A percentile compares a stretch with the other conserved stretches of the same genome.
phyloP scores from a whole-genome alignment of 2,329 filamentous ascomycete genomes.

The Fusarium sp. region DNA sequence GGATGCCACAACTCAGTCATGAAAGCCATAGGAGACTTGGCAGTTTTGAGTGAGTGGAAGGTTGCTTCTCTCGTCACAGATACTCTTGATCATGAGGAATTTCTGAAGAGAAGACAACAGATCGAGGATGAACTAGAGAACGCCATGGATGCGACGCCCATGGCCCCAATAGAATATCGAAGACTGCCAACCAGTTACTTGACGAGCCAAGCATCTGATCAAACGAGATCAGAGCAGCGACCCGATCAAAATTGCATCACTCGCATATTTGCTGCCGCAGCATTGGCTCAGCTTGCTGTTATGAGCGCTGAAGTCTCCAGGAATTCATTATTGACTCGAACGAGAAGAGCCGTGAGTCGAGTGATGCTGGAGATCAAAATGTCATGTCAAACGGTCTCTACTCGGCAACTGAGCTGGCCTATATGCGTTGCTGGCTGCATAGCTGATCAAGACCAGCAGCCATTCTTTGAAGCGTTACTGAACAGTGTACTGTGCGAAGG shows the following conservation, averaged over 20 bases:
- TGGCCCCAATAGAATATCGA: not conserved
- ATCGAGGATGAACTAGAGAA: not conserved
- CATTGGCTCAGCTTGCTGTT: not conserved
- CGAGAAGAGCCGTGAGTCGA: not conserved
- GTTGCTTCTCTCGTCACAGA: accelerated
- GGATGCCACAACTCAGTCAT: not conserved
- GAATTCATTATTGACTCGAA: accelerated
- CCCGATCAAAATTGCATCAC: not conserved
- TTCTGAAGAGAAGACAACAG: accelerated
- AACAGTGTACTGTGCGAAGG: accelerated
- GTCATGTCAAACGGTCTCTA: not conserved
- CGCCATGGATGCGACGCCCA: not conserved
- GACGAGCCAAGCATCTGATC: not conserved
- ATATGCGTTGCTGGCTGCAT: slow-evolving; percentile 1
- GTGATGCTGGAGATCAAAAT: slow-evolving; percentile 4
- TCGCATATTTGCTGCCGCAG: slow-evolving; percentile 1
- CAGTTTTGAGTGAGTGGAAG: not conserved
- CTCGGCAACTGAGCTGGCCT: slow-evolving; percentile 5
- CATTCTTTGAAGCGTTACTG: not conserved
- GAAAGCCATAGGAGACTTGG: not conserved
- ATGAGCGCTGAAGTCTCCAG: accelerated
- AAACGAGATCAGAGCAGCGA: not conserved
- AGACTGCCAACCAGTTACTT: accelerated
- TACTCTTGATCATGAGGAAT: accelerated
- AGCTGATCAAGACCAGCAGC: not conserved